Percentiles rank a stretch among this genome's conserved stretches.
Conservation (phyloP, 2,329 filamentous ascomycete species). For the Beauveria caledonica region DNA sequence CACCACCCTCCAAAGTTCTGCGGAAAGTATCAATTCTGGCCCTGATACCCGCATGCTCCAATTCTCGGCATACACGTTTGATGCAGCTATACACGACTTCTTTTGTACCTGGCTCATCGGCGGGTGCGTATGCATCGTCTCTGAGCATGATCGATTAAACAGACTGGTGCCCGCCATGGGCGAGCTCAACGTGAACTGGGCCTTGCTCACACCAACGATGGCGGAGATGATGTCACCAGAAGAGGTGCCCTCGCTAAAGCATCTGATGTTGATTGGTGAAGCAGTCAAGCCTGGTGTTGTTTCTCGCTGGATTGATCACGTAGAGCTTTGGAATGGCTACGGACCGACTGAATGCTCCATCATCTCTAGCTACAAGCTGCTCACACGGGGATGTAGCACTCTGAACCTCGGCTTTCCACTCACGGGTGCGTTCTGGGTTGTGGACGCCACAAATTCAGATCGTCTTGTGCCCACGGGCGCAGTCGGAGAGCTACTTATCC, state of each 20-base stretch:
- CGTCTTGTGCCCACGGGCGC: conserved; percentile 17
- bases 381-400: neutral
- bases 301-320: conserved; percentile 15
- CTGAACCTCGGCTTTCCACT: neutral
- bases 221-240: neutral
- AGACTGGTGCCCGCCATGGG: neutral
- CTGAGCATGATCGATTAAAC: neutral
- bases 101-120: neutral
- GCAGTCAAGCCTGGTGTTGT: conserved; percentile 24
- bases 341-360: conserved; percentile 34
- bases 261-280: conserved; percentile 14
- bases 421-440: conserved; percentile 13
- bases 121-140: neutral
- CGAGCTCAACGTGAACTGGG: neutral
- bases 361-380: conserved; percentile 4
- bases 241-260: neutral
- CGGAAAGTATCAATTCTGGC: neutral
- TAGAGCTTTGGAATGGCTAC: conserved; percentile 31
- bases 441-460: conserved; percentile 13
- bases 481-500: conserved; percentile 25
- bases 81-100: neutral
- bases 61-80: conserved; percentile 9
- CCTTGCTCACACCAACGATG: conserved; percentile 12
- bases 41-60: conserved; percentile 4
- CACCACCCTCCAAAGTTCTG: neutral